These are phyloP conservation scores for Ceratocystis cacaofunesta DNA, from an alignment of 2,329 filamentous ascomycete genomes.

Conservation along the genomic window DNA sequence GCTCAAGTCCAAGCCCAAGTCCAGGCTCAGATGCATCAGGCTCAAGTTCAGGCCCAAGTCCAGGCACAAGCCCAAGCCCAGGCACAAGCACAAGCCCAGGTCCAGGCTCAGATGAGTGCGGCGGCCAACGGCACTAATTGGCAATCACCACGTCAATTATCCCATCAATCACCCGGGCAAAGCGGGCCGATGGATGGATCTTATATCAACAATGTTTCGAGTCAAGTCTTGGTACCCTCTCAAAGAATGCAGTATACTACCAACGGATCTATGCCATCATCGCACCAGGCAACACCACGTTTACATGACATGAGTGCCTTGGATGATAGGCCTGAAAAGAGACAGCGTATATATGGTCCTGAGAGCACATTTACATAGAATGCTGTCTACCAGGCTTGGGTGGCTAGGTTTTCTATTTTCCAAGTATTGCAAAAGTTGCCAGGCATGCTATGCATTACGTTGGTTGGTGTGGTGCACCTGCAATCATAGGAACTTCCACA, in stretches of 20 bases:
- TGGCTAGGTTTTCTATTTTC: not conserved
- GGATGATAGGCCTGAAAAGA: conserved; percentile 15
- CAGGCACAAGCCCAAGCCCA: not conserved
- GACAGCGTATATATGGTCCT: conserved; percentile 14
- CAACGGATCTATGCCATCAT: not conserved
- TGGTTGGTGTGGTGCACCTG: no score
- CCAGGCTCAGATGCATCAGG: not conserved
- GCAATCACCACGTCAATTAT: conserved; percentile 9
- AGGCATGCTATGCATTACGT: no score
- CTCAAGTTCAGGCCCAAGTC: conserved; percentile 2
- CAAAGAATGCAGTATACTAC: conserved; percentile 10
- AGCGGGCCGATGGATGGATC: conserved; percentile 1
- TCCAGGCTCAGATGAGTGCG: conserved; percentile 8
- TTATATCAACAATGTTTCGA: conserved; percentile 2
- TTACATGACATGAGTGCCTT: not conserved
- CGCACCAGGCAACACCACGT: conserved; percentile 4
- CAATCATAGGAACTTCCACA: no score
- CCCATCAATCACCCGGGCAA: conserved; percentile 6
- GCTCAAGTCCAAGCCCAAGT: conserved; percentile 7
- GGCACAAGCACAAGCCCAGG: conserved; percentile 7
- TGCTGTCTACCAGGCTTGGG: not conserved
- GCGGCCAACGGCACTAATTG: conserved; percentile 2
- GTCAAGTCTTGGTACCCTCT: conserved; percentile 8
- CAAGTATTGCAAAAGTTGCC: no score
- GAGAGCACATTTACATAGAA: conserved; percentile 8